A percentile compares a stretch with the other conserved stretches of the same genome.
phyloP scores from a whole-genome alignment of 352 stramenopile genomes.

The Phytophthora chlamydospora region DNA sequence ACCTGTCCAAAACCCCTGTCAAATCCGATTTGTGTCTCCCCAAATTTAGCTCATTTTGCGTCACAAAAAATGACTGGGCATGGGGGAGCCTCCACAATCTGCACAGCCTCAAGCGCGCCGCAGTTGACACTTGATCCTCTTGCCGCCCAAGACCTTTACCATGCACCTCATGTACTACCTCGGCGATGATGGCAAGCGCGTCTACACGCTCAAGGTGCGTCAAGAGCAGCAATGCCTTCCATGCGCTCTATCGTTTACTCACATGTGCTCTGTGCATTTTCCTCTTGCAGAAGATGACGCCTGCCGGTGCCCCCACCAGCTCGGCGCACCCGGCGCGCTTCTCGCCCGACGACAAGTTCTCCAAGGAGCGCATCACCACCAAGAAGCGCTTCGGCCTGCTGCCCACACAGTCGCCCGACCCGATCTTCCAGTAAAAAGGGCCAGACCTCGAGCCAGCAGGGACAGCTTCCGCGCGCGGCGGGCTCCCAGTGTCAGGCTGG shows the following conservation, averaged over 20 bases:
- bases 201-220: conserved; percentile 99
- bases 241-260: conserved; percentile 1
- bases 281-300: conserved; percentile 92
- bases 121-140: conserved; percentile 10
- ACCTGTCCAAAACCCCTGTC: no score
- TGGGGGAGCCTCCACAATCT: not conserved
- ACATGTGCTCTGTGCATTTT: no score
- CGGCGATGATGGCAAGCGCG: conserved; percentile 94
- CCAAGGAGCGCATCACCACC: conserved; percentile 96
- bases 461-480: not conserved
- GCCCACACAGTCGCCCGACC: conserved; percentile 93
- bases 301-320: conserved; percentile 92
- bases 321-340: conserved; percentile 98
- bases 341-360: conserved; percentile 99
- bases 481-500: not conserved
- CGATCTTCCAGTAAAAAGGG: conserved; percentile 73
- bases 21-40: not conserved
- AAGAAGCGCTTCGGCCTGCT: conserved; percentile 99
- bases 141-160: conserved; percentile 28
- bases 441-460: not conserved
- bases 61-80: conserved; percentile 5
- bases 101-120: no score
- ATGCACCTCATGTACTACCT: conserved; percentile 99
- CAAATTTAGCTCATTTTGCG: not conserved
- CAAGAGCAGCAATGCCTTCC: not conserved